These are phyloP conservation scores for Abortiporus biennis DNA, from an alignment of 1,284 basidiomycete species.

Conservation along the genomic window DNA sequence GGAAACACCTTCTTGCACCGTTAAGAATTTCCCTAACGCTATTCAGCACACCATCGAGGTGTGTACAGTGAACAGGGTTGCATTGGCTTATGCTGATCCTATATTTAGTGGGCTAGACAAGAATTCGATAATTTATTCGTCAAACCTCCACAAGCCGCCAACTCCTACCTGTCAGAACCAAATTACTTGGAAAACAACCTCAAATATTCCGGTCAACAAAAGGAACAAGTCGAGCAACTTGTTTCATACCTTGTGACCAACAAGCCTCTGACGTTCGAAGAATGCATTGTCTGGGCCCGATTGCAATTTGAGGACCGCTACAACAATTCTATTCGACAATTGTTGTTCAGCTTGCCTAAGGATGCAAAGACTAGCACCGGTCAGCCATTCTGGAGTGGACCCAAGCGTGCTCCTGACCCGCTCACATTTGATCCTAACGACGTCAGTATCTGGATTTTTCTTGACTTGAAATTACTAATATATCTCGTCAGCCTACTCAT, in stretches of 20 bases:
- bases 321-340: constrained; percentile 89
- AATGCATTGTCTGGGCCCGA: constrained; percentile 97
- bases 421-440: constrained; percentile 84
- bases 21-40: constrained; percentile 99
- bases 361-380: constrained; percentile 88
- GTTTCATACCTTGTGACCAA: constrained; percentile 87
- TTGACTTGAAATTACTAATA: constrained; percentile 4
- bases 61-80: constrained; percentile 13
- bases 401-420: constrained; percentile 96
- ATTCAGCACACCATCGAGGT: constrained; percentile 99
- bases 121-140: constrained; percentile 94
- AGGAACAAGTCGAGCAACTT: constrained; percentile 89
- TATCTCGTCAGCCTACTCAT: constrained; percentile 65
- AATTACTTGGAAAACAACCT: constrained; percentile 92
- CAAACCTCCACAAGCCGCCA: constrained; percentile 92
- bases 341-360: constrained; percentile 92
- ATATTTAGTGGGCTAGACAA: constrained; percentile 81
- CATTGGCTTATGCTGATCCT: constrained; percentile 9
- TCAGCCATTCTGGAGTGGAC: constrained; percentile 96
- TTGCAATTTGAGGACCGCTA: constrained; percentile 95
- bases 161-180: constrained; percentile 94
- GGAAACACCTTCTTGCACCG: constrained; percentile 95
- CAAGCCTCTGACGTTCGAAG: constrained; percentile 93
- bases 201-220: constrained; percentile 87
- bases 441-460: constrained; percentile 41